Evolutionary conservation across 495 filamentous ascomycete genomes (phyloP), one percentile per base, ranked within the genome.

Genomic region (Tricharina praecox): DNA sequence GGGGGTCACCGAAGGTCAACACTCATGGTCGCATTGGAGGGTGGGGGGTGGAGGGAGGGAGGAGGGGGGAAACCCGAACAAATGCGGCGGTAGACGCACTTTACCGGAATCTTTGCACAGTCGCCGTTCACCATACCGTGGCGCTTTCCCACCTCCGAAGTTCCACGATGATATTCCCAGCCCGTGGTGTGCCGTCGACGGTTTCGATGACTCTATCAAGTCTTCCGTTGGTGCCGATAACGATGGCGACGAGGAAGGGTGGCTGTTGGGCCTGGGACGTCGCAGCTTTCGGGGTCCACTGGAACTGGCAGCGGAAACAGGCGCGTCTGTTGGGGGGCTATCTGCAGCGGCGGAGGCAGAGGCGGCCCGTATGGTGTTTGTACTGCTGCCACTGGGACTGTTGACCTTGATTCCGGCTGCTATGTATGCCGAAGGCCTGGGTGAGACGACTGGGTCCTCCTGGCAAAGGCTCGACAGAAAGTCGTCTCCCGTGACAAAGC

Each of bases 71-170:
- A n/a, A n/a, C n/a, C n/a, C n/a, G n/a, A n/a, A n/a, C n/a, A n/a
- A n/a, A n/a, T 7, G 7, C 28, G 28, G 13, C 28, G 4, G 23
- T 13, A 26, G 21, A 44, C 41, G 24, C 41, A 44, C 41, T 24
- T 44, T 44, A 30, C 41, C 30, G 28, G 26, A 33, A 46, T 21
- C 26, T 23, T 15, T 20, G n/a, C 11, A 33, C 43, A 23, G 24
- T 46, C 43, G 15, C 41, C 23, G 40, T 23, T 43, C 40, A 43
- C 2, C 40, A 46, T 46, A 13, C 28, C 43, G 43, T 19, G 25
- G 19, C 20, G 20, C 5, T 8, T 39, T 43, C 18, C 20, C 20
- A 21, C 39, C 20, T 9, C 25, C 43, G 11, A 46, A 33, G 30
- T 24, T 43, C 25, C 43, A 33, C 25, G 43, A 34, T 20, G 30